Evolutionary conservation across 2,329 filamentous ascomycete species (phyloP).

Genomic region (Pseudocercospora crystallina): DNA sequence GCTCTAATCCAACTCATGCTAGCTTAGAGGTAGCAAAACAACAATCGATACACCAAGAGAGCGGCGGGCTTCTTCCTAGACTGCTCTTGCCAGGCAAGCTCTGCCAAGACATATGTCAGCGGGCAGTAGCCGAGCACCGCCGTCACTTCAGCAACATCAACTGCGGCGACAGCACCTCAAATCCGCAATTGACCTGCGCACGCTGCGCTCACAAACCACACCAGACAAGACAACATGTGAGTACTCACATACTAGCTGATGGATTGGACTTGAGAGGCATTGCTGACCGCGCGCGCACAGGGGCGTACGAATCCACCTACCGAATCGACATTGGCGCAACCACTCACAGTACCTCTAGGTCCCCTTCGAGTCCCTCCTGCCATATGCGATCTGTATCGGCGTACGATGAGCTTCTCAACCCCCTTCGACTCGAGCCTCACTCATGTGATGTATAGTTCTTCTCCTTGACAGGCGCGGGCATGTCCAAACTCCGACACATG

Average conservation of each 20-base stretch:
- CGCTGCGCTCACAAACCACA: neutral
- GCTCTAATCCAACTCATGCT: too few relatives aligned
- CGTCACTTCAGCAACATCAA: constrained; percentile 1
- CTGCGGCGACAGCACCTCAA: neutral
- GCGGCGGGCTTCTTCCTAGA: too few relatives aligned
- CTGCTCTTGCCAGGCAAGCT: neutral
- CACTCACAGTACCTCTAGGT: constrained; percentile 52
- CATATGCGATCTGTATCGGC: constrained; percentile 62
- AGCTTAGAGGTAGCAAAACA: too few relatives aligned
- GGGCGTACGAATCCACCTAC: neutral
- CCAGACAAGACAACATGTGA: constrained; percentile 6
- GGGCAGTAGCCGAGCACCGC: constrained; percentile 6
- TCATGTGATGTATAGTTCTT: constrained; percentile 53
- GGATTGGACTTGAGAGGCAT: too few relatives aligned
- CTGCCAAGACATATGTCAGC: constrained; percentile 6
- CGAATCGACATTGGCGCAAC: constrained; percentile 6
- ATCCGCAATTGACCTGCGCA: neutral
- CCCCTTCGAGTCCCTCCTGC: constrained; percentile 65
- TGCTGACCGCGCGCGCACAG: neutral
- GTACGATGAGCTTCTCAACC: constrained; percentile 40
- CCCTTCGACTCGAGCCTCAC: constrained; percentile 5
- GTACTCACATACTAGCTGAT: neutral
- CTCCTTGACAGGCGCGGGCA: constrained; percentile 57
- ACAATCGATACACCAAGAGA: too few relatives aligned
- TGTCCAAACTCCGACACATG: constrained; percentile 58